phyloP scores from a whole-genome alignment of 1,139 yeast genomes.

The Pneumocystis murina region DNA sequence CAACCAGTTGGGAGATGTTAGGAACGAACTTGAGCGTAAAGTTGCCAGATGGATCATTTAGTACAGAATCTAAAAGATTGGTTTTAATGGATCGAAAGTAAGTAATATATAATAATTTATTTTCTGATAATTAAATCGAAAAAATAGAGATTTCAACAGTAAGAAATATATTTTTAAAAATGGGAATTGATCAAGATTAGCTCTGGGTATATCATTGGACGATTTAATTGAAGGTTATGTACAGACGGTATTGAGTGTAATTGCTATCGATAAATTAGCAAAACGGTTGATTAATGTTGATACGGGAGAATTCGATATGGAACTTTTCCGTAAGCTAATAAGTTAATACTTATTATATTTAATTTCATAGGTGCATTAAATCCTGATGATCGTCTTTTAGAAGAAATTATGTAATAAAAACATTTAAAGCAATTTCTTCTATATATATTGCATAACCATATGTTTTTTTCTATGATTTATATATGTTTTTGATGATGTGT shows the following conservation, averaged over 20 bases:
- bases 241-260: constrained; percentile 2
- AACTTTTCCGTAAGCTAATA: not conserved
- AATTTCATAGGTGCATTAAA: not conserved
- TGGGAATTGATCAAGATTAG: not conserved
- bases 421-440: not conserved
- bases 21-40: not conserved
- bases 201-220: not conserved
- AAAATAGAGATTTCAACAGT: not conserved
- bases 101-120: not conserved
- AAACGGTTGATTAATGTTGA: not conserved
- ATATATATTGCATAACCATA: too few species aligned
- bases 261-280: constrained; percentile 1
- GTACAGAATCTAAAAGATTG: not conserved
- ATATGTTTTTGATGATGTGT: not conserved
- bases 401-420: not conserved
- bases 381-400: not conserved
- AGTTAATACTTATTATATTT: not conserved
- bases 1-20: constrained; percentile 1
- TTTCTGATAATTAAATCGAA: not conserved
- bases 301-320: constrained; percentile 1
- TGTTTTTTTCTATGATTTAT: too few species aligned
- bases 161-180: not conserved
- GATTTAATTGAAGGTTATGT: constrained; percentile 3
- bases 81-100: not conserved
- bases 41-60: not conserved